These are phyloP conservation scores for Penicillium taxi DNA, from an alignment of 495 filamentous ascomycete species.

Conservation along the genomic window DNA sequence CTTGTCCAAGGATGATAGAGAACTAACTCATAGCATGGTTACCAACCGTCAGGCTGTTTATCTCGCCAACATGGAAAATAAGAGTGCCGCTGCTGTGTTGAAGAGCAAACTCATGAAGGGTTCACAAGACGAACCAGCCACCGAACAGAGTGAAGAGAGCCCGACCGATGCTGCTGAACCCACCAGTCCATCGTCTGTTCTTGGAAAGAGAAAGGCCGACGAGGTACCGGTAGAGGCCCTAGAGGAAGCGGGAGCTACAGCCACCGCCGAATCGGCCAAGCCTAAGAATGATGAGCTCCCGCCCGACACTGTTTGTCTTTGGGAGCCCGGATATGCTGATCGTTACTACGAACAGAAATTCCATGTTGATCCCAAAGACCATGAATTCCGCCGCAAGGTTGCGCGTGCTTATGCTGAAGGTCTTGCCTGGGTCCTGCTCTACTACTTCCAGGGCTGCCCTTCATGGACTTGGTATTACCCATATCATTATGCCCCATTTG, in stretches of 20 bases:
- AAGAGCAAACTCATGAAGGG: conserved; percentile 68
- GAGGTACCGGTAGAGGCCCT: conserved; percentile 47
- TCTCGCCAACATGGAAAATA: conserved; percentile 79
- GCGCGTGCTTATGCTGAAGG: conserved; percentile 92
- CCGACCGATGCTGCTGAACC: conserved; percentile 16
- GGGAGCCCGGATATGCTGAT: conserved; percentile 92
- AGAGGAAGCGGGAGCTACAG: conserved; percentile 47
- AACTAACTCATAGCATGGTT: conserved; percentile 80
- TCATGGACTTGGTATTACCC: conserved; percentile 99
- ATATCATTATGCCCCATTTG: conserved; percentile 96
- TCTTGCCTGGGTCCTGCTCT: conserved; percentile 92
- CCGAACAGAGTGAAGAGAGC: conserved; percentile 15
- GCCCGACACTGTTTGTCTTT: conserved; percentile 77
- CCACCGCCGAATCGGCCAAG: conserved; percentile 29
- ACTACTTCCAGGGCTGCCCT: conserved; percentile 97
- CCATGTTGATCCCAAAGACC: conserved; percentile 68
- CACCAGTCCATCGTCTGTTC: conserved; percentile 38
- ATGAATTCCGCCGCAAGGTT: conserved; percentile 84
- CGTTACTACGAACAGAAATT: conserved; percentile 98
- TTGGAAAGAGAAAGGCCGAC: conserved; percentile 57
- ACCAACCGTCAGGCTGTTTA: conserved; percentile 68
- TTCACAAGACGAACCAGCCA: conserved; percentile 13
- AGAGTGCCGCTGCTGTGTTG: conserved; percentile 83
- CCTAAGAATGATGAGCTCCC: conserved; percentile 51
- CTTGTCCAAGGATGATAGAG: conserved; percentile 51